A percentile compares a stretch with the other conserved stretches of the same genome.
Evolutionary conservation across 805 yeast genomes (phyloP).

Genomic region (Starmerella geochares): DNA sequence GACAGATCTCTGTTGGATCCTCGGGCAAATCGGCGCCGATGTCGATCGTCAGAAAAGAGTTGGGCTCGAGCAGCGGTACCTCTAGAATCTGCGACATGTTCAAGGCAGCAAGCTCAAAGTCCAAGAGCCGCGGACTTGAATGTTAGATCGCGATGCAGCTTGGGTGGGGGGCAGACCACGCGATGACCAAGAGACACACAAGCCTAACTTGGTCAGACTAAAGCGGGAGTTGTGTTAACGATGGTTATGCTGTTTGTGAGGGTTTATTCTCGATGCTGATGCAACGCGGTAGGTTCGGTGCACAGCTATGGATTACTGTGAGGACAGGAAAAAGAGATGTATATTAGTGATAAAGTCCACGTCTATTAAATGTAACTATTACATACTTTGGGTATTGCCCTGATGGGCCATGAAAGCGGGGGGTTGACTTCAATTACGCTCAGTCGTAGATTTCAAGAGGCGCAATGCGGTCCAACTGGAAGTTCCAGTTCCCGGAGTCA

Average conservation of each 20-base stretch:
- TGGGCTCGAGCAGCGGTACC: constrained; percentile 66
- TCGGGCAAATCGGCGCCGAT: constrained; percentile 75
- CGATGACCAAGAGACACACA: not conserved
- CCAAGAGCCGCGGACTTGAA: not conserved
- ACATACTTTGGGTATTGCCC: too few relatives aligned
- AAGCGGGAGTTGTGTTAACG: too few relatives aligned
- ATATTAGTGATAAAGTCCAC: too few relatives aligned
- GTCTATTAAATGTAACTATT: too few relatives aligned
- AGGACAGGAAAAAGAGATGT: too few relatives aligned
- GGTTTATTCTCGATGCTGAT: too few relatives aligned
- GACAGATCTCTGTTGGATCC: constrained; percentile 73
- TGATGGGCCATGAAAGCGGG: too few relatives aligned
- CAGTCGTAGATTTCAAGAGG: constrained; percentile 88
- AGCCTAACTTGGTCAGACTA: too few relatives aligned
- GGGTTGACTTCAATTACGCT: too few relatives aligned
- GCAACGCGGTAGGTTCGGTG: too few relatives aligned
- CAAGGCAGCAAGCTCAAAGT: not conserved
- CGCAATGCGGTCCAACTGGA: constrained; percentile 83
- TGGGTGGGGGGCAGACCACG: constrained; percentile 3
- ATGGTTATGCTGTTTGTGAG: too few relatives aligned
- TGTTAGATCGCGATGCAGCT: not conserved
- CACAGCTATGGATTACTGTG: too few relatives aligned
- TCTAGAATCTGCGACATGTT: constrained; percentile 36
- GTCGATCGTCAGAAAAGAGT: constrained; percentile 80
- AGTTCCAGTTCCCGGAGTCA: constrained; percentile 85